Evolutionary conservation across 2,329 filamentous ascomycete species (phyloP).

Genomic region (Penicillium vulpinum): DNA sequence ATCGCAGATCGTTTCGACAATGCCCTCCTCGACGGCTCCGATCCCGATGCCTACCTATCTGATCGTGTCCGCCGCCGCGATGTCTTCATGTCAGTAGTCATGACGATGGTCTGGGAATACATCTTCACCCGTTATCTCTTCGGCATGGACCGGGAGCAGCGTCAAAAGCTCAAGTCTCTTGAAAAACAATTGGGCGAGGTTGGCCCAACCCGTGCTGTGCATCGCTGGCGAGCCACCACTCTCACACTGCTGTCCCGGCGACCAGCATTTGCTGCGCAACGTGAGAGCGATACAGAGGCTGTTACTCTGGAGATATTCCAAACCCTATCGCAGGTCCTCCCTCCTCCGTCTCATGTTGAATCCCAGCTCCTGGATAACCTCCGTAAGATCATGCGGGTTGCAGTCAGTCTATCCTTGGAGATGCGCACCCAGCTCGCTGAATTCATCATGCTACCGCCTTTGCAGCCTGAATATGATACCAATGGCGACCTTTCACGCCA

Average conservation of each 20-base stretch:
- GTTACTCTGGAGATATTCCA: conserved; percentile 90
- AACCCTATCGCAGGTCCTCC: conserved; percentile 79
- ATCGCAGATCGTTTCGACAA: conserved; percentile 94
- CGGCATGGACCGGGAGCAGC: conserved; percentile 96
- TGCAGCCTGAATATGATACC: conserved; percentile 91
- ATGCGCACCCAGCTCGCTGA: conserved; percentile 97
- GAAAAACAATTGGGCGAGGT: conserved; percentile 91
- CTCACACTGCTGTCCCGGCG: conserved; percentile 83
- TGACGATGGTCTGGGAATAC: conserved; percentile 99
- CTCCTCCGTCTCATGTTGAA: conserved; percentile 79
- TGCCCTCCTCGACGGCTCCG: conserved; percentile 86
- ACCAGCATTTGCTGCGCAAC: conserved; percentile 75
- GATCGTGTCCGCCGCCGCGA: conserved; percentile 88
- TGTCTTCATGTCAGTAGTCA: conserved; percentile 97
- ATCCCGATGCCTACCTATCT: conserved; percentile 82
- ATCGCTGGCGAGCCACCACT: conserved; percentile 95
- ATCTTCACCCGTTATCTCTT: conserved; percentile 98
- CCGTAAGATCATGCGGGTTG: conserved; percentile 81
- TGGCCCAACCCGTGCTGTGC: conserved; percentile 82
- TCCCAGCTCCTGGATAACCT: conserved; percentile 79
- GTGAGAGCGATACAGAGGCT: conserved; percentile 86
- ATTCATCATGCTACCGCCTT: conserved; percentile 96
- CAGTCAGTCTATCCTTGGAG: conserved; percentile 87
- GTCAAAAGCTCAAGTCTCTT: conserved; percentile 93
- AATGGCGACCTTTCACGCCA: conserved; percentile 87